Percentiles rank a stretch among this genome's conserved stretches.
Evolutionary conservation across 495 filamentous ascomycete species (phyloP).

Genomic region (Annulohypoxylon moriforme): DNA sequence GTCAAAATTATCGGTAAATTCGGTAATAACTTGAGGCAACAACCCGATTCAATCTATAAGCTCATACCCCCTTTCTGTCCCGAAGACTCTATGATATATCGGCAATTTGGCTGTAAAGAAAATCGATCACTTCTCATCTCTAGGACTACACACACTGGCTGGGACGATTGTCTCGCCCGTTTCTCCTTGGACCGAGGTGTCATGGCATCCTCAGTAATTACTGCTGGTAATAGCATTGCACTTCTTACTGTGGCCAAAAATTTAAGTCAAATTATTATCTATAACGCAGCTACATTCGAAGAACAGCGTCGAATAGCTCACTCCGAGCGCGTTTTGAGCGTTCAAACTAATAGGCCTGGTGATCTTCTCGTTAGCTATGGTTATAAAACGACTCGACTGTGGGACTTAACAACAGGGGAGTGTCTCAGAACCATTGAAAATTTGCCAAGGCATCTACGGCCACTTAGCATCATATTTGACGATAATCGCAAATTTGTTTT

Average conservation of each 20-base stretch:
- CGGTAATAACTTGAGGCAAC: conserved; percentile 36
- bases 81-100: conserved; percentile 13
- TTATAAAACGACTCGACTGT: conserved; percentile 20
- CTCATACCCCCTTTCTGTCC: conserved; percentile 56
- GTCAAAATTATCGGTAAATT: conserved; percentile 57
- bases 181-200: conserved; percentile 1
- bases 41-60: conserved; percentile 53
- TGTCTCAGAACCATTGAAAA: conserved; percentile 29
- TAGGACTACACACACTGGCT: conserved; percentile 8
- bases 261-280: not conserved
- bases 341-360: conserved; percentile 8
- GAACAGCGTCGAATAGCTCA: not conserved
- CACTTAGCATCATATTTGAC: conserved; percentile 35
- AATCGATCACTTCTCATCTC: not conserved
- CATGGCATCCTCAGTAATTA: not conserved
- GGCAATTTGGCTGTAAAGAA: conserved; percentile 11
- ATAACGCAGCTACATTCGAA: conserved; percentile 24
- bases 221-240: not conserved
- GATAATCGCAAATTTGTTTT: not conserved
- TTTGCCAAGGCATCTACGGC: conserved; percentile 32
- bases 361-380: conserved; percentile 18
- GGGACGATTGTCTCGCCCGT: conserved; percentile 30
- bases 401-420: conserved; percentile 25
- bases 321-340: conserved; percentile 9
- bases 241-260: not conserved